A percentile compares a stretch with the other conserved stretches of the same genome.
Evolutionary conservation across 441 rosid species (phyloP).

Genomic region (Erodium moschatum): DNA sequence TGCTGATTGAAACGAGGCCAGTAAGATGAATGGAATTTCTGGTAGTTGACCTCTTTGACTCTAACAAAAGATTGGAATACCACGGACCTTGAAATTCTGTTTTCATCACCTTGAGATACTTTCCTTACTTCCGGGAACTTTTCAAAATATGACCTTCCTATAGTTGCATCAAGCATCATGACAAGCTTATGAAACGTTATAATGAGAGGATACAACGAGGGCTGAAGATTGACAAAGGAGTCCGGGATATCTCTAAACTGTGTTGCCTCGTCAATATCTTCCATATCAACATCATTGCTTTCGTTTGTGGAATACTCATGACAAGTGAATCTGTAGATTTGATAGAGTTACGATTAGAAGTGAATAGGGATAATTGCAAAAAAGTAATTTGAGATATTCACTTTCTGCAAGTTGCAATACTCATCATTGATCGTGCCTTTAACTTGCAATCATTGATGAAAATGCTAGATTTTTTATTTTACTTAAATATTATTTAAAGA

Average conservation of each 20-base stretch:
- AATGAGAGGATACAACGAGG: constrained; percentile 15
- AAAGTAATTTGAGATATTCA: too few relatives aligned
- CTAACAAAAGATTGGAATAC: constrained; percentile 17
- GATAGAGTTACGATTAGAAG: neutral
- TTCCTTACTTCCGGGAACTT: constrained; percentile 16
- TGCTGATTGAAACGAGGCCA: constrained; percentile 19
- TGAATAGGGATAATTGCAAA: neutral
- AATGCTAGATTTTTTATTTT: too few relatives aligned
- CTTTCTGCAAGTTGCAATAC: too few relatives aligned
- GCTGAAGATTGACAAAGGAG: constrained; percentile 12
- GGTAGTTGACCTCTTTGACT: constrained; percentile 16
- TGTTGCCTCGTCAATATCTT: constrained; percentile 8
- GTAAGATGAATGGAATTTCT: constrained; percentile 15
- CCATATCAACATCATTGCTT: constrained; percentile 9
- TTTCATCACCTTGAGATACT: neutral
- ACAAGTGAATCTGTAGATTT: constrained; percentile 13
- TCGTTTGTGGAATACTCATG: constrained; percentile 6
- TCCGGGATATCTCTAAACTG: constrained; percentile 19
- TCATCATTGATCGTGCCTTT: too few relatives aligned
- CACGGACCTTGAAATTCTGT: neutral
- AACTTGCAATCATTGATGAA: too few relatives aligned
- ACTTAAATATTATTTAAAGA: too few relatives aligned
- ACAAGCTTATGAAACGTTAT: constrained; percentile 20
- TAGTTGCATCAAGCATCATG: constrained; percentile 22
- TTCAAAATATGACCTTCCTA: constrained; percentile 20